Base-by-base conservation (phyloP, 306 rosid species). In the Pyrus communis region DNA sequence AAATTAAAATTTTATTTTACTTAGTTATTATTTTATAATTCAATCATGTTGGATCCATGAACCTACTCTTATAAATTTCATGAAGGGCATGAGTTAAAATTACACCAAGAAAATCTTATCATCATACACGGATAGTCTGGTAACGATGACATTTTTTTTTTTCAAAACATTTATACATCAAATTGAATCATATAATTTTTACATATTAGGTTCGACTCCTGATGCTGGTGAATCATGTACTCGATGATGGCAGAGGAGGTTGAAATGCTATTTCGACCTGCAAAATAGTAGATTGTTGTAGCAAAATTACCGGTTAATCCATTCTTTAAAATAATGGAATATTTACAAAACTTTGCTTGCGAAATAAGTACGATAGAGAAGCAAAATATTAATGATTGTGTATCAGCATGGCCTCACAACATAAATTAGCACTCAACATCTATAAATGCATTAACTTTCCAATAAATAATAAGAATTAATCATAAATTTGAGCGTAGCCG, bases 271-370 rank as follows among this genome's bases (percentile, higher is more conserved):
- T 31, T 31, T 31, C 5, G 6, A 0, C 35, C 5, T 31, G 0
- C 35, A 33, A 33, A 33, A 33, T 33, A 5, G 1, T 33, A 33
- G 8, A 33, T 33, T 33, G 8, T 1, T 0, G 2, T 33, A 5
- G 0, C 8, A 0, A 33, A 33, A 0, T 5, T 33, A 33, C 8
- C 8, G 1, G 8, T 0, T 33, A 33, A 33, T 33, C 0, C 0
- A 0, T 33, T 5, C 1, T 33, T 33, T 6, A 33, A 33, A 33
- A 5, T 7, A 33, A 33, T 6, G 38, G 38, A 33, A 33, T 33
- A 33, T 33, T 5, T 33, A 35, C 7, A 35, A 35, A 35, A 35
- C 40, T 7, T 35, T 35, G 40, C 9, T 35, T 35, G 9, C 40
- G 9, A 35, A 35, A 35, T n/a, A 19, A 57, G 11, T 23, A 9